Conservation (phyloP, 352 stramenopile species). For the Globisporangium megalacanthum region DNA sequence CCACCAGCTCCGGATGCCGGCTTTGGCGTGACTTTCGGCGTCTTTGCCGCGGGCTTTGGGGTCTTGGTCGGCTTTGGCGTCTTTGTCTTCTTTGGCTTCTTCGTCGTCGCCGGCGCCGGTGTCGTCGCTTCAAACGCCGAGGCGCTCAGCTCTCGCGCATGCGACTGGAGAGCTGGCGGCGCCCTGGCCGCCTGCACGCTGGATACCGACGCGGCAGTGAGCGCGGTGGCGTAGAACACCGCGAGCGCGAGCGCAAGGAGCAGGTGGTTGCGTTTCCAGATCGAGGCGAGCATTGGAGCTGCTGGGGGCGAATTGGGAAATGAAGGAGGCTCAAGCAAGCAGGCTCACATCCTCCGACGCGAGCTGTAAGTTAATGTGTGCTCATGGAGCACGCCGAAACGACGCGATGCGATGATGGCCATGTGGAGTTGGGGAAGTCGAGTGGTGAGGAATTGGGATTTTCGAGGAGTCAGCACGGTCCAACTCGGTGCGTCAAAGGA, state of each 20-base stretch:
- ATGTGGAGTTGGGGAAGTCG: no score
- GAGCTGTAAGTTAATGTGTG: no score
- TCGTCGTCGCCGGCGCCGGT: not conserved
- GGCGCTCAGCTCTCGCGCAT: not conserved
- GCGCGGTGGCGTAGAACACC: not conserved
- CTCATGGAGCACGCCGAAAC: no score
- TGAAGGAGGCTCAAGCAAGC: no score
- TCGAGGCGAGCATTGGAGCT: not conserved
- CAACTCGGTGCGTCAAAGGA: no score
- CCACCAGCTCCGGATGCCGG: not conserved
- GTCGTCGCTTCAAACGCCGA: not conserved
- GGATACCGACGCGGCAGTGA: not conserved
- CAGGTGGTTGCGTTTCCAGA: conserved; percentile 3
- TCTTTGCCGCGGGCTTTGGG: not conserved
- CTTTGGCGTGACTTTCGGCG: not conserved
- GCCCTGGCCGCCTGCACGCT: not conserved
- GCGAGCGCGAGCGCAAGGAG: conserved; percentile 3
- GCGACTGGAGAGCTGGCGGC: no score
- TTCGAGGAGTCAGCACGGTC: no score
- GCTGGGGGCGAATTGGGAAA: not conserved
- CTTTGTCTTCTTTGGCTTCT: conserved; percentile 5
- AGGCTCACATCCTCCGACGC: no score
- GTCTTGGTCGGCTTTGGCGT: not conserved
- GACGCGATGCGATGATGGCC: no score
- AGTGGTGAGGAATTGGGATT: no score